These are phyloP conservation scores for Tetradesmus obliquus DNA, from an alignment of 139 green algal genomes.

Conservation along the genomic window DNA sequence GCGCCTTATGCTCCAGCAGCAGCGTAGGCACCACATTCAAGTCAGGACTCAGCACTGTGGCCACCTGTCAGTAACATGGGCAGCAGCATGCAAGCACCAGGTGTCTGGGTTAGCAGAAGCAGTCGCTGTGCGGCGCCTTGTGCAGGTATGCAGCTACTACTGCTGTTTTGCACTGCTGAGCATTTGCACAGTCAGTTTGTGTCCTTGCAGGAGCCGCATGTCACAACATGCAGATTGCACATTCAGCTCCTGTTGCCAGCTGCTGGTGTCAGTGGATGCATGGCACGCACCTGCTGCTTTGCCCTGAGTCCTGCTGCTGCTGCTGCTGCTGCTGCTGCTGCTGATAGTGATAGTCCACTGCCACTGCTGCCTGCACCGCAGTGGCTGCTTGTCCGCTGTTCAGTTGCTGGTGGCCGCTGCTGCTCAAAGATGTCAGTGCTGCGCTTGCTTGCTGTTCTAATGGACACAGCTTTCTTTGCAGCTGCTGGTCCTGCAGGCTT, in stretches of 20 bases:
- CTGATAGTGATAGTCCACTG: neutral
- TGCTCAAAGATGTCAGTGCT: neutral
- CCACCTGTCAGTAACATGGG: neutral
- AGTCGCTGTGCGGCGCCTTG: too few relatives aligned
- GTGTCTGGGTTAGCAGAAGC: too few relatives aligned
- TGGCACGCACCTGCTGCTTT: neutral
- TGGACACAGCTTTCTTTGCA: neutral
- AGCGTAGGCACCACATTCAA: neutral
- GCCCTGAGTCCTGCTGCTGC: neutral
- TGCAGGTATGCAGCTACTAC: too few relatives aligned
- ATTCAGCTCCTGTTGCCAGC: neutral
- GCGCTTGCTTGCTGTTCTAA: neutral
- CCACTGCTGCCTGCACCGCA: neutral
- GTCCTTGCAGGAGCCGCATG: too few relatives aligned
- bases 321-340: neutral
- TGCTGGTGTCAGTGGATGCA: too few relatives aligned
- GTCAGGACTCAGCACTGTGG: neutral
- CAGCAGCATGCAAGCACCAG: neutral
- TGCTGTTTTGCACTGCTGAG: too few relatives aligned
- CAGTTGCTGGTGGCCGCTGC: neutral
- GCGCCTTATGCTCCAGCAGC: conserved; percentile 27
- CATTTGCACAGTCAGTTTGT: too few relatives aligned
- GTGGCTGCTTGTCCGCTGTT: neutral
- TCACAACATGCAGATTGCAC: neutral
- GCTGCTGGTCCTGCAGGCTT: neutral